phyloP scores from a whole-genome alignment of 768 basidiomycete genomes.

The Lepiota venenata region DNA sequence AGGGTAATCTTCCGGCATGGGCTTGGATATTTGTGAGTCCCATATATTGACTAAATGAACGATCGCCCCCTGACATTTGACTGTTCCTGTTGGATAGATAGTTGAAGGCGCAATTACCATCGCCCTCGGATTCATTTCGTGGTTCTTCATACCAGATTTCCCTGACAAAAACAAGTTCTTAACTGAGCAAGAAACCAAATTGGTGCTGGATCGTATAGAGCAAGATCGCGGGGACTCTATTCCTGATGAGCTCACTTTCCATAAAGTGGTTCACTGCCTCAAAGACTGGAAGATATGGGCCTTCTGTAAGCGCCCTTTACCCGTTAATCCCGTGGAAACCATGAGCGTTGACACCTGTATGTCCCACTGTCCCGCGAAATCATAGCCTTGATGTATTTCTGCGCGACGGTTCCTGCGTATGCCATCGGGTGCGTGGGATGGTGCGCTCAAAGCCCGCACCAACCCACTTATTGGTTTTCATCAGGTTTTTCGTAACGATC shows the following conservation, averaged over 20 bases:
- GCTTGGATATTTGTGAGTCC: slow-evolving; percentile 49
- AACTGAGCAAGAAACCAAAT: slow-evolving; percentile 34
- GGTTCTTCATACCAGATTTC: slow-evolving; percentile 43
- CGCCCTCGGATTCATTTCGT: slow-evolving; percentile 37
- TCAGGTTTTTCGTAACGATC: slow-evolving; percentile 42
- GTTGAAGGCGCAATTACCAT: slow-evolving; percentile 48
- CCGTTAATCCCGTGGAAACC: background rate
- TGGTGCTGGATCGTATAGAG: slow-evolving; percentile 43
- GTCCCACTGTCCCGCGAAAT: slow-evolving; percentile 2
- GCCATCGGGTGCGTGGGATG: slow-evolving; percentile 37
- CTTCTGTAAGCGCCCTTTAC: slow-evolving; percentile 28
- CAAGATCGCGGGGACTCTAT: slow-evolving; percentile 47
- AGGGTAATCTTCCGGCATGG: slow-evolving; percentile 42
- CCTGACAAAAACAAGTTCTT: slow-evolving; percentile 48
- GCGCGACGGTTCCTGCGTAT: slow-evolving; percentile 46
- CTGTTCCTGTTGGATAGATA: slow-evolving; percentile 29
- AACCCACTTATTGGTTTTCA: slow-evolving; percentile 1
- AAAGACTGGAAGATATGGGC: slow-evolving; percentile 50
- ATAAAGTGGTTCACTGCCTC: slow-evolving; percentile 33
- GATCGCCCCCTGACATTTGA: background rate
- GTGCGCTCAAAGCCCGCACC: background rate
- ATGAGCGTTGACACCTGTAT: background rate
- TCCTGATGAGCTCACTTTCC: slow-evolving; percentile 35
- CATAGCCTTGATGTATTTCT: slow-evolving; percentile 46
- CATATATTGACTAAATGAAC: background rate